These are phyloP conservation scores for Rheum nobile DNA, from an alignment of 148 eudicot genomes.

Conservation along the genomic window DNA sequence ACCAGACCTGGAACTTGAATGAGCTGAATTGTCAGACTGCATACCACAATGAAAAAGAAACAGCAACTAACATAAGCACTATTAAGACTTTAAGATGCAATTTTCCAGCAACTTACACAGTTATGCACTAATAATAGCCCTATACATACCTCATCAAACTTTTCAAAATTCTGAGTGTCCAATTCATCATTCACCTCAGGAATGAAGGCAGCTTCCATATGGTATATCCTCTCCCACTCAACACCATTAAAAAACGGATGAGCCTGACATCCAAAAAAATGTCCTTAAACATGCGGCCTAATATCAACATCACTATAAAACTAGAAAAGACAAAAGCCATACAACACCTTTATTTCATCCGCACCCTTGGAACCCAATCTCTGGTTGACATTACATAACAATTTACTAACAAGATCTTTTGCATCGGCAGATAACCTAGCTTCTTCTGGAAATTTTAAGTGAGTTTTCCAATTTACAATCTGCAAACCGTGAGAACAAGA, in stretches of 20 bases:
- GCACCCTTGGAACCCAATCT: constrained; percentile 88
- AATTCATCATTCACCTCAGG: constrained; percentile 95
- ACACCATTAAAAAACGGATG: constrained; percentile 77
- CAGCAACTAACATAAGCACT: not conserved
- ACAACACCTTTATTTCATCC: constrained; percentile 91
- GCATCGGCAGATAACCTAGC: constrained; percentile 73
- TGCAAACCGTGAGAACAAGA: constrained; percentile 18
- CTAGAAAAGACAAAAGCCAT: constrained; percentile 38
- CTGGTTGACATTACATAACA: constrained; percentile 80
- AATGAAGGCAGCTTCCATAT: constrained; percentile 92
- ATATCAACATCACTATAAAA: constrained; percentile 6
- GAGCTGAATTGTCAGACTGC: constrained; percentile 56
- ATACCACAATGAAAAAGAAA: constrained; percentile 7
- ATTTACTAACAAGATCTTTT: constrained; percentile 77
- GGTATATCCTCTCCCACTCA: constrained; percentile 78
- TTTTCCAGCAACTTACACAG: not conserved
- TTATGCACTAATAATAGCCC: not conserved
- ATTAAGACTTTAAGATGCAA: not conserved
- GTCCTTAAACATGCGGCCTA: not conserved
- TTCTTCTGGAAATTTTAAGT: constrained; percentile 89
- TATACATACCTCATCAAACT: constrained; percentile 78
- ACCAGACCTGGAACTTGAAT: constrained; percentile 63
- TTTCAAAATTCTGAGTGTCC: constrained; percentile 95
- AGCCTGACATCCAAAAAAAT: constrained; percentile 22
- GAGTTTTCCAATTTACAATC: constrained; percentile 95